Conservation (phyloP, 306 rosid species). For the Sechiopsis laciniata region DNA sequence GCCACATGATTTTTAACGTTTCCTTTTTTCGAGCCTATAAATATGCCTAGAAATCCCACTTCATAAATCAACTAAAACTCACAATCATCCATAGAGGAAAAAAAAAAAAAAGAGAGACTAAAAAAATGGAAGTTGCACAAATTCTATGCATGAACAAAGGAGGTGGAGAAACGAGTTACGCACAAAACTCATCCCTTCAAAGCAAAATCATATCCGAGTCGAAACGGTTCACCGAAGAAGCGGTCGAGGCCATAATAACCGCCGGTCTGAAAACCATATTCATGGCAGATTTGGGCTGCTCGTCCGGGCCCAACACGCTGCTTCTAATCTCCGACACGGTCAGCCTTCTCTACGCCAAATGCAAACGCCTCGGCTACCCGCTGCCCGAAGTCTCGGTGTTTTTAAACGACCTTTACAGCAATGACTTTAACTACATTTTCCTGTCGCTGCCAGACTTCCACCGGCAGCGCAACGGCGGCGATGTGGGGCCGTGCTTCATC, state of each 20-base stretch:
- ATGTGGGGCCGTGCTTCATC: conserved; percentile 34
- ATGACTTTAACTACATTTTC: conserved; percentile 70
- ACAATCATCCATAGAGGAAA: not conserved
- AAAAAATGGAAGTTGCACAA: conserved; percentile 44
- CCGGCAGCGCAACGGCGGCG: conserved; percentile 20
- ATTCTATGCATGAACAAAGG: conserved; percentile 74
- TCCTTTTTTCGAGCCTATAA: no score
- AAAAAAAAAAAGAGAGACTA: no score
- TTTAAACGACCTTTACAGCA: conserved; percentile 59
- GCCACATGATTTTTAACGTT: no score
- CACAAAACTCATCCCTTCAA: conserved; percentile 61
- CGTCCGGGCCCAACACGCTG: conserved; percentile 73
- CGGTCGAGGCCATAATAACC: conserved; percentile 31
- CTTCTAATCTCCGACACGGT: conserved; percentile 39
- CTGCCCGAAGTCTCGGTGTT: conserved; percentile 43
- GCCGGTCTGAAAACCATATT: conserved; percentile 36
- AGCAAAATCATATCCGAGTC: conserved; percentile 36
- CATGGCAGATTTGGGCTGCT: conserved; percentile 80
- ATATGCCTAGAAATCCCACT: no score
- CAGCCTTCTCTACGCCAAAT: conserved; percentile 27
- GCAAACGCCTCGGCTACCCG: conserved; percentile 11
- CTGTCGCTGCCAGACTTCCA: conserved; percentile 55
- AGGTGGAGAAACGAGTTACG: conserved; percentile 56
- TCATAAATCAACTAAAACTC: no score
- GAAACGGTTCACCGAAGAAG: conserved; percentile 34